These are phyloP conservation scores for Rubia tinctorum DNA, from an alignment of 305 asterid genomes.

Conservation along the genomic window DNA sequence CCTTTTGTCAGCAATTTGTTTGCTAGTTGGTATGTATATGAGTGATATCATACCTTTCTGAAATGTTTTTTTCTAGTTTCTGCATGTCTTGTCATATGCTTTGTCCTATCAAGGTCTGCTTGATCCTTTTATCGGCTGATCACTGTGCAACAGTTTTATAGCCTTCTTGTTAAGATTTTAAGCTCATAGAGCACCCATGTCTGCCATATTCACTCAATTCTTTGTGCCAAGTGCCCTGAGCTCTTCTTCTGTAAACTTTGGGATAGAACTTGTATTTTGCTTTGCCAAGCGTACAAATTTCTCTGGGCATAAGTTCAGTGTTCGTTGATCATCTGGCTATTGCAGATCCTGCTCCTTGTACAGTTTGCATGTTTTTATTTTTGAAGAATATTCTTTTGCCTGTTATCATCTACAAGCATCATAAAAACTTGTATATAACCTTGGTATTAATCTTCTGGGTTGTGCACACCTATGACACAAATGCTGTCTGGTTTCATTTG, in stretches of 20 bases:
- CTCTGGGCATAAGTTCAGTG: no score
- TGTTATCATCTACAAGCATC: no score
- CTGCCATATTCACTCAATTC: not conserved
- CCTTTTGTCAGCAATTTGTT: not conserved
- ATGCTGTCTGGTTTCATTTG: no score
- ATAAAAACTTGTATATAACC: no score
- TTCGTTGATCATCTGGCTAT: no score
- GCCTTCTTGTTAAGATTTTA: not conserved
- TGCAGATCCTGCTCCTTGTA: no score
- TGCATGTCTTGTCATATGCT: not conserved
- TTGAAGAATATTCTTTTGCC: no score
- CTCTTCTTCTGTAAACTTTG: not conserved
- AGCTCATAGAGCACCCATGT: constrained; percentile 1
- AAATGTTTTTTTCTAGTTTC: not conserved
- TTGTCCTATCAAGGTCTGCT: not conserved
- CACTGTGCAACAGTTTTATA: not conserved
- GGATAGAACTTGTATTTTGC: no score
- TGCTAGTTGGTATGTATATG: not conserved
- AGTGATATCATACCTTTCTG: not conserved
- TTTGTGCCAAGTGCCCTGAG: not conserved
- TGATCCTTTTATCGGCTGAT: not conserved
- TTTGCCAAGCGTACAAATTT: no score
- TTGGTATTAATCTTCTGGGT: no score
- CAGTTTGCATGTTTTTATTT: no score
- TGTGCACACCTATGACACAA: no score